Base-by-base conservation (phyloP, 352 stramenopile species). In the Aphanomyces cochlioides region DNA sequence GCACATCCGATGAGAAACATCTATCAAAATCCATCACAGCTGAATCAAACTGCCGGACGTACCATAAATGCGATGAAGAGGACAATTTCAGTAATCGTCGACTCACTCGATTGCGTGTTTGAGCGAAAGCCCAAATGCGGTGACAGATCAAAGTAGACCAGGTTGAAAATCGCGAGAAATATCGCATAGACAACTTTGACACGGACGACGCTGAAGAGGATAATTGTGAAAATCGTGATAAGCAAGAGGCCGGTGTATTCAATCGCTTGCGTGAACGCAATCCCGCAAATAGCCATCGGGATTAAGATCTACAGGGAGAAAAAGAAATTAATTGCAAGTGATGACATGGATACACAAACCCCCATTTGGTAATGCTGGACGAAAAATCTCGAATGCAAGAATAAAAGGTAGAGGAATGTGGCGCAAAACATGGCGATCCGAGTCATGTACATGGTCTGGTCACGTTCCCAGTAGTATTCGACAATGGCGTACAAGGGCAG, bases 131-230 rank as follows among this genome's bases (percentile, higher is more conserved):
- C 64, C n/a, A 70, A 36, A 40, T 90, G 73, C 38, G 80, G 81
- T 0, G 86, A 84, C 34, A 93, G 59, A 56, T 93, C 69, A 70
- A 70, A 70, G 69, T 93, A 95, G 67, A 92, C 90, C 13, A 89
- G 87, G 47, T 95, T 95, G 80, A 85, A 92, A 17, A 91, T 75
- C 13, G 84, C 88, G 0, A 95, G 71, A 17, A 84, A 75, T 8
- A 92, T 59, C 0, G 87, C 87, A 58, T 91, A 92, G 5, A 95
- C 73, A 58, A 95, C 92, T 56, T 95, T 95, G 60, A 92, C 84
- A 17, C 87, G 85, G 41, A 93, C 85, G 37, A 94, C 86, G 21
- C 90, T 82, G 39, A 94, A 94, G 3, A 96, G 76, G 7, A 79
- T 80, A 7, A 94, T 84, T 0, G 86, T 85, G 73, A 91, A 94